Base-by-base conservation (phyloP, 73 alveolate species). In the Chromera velia region DNA sequence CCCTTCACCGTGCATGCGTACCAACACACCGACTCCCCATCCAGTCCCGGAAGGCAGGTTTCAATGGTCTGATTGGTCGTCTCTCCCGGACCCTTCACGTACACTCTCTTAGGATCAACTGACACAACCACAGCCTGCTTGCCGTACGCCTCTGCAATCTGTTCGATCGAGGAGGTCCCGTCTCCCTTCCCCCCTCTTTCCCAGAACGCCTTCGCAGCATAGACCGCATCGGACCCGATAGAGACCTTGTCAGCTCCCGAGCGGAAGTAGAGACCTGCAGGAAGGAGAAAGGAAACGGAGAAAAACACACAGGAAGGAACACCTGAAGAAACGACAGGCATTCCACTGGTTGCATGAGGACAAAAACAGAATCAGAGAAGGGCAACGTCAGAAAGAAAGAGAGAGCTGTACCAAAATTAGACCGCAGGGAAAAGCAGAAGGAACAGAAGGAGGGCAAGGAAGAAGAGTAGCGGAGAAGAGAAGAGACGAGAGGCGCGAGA, bases 181-280 rank as follows among this genome's bases (percentile, higher is more conserved):
- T 13, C 13, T 4, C 22, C 55, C 55, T 40, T 40, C 22, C 22
- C 4, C 55, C 13, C 22, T 4, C 13, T 4, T 13, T 40, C 22
- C 22, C 4, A 32, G 66, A 17, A 34, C 74, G 80, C 86, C 33
- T 72, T 32, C 47, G 80, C 80, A 49, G 48, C 86, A 18, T 79
- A 76, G 49, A 79, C 86, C 30, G 86, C 86, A 26, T 79, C 86
- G 28, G 80, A 47, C 33, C 86, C 86, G 67, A 79, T 70, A 30
- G 86, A 79, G 74, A 79, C 70, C 80, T 79, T 79, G 69, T 76
- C 84, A 18, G 84, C 82, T 9, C 86, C 86, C 7, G 86, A 76
- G 9, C 86, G 73, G 67, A 79, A 79, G 48, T 79, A 79, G 48
- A 62, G 80, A 28, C 70, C 86, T n/a, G n/a, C n/a, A n/a, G n/a